Evolutionary conservation across 352 stramenopile genomes (phyloP).

Genomic region (Pythium brachiatum): DNA sequence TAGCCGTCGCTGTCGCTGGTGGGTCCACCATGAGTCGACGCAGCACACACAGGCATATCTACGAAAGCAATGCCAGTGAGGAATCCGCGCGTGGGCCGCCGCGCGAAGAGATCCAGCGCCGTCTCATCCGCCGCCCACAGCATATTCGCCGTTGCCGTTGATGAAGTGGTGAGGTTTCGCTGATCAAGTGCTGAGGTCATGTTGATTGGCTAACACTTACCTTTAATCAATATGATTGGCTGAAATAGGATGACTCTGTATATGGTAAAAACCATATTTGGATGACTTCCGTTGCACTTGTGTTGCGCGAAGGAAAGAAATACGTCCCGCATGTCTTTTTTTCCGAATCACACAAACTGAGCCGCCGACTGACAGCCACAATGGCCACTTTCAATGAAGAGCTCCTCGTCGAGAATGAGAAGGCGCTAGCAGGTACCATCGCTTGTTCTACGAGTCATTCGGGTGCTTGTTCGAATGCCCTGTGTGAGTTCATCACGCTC

Average conservation of each 20-base stretch:
- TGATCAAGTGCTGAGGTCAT: no score
- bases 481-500: not conserved
- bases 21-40: not conserved
- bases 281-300: constrained; percentile 7
- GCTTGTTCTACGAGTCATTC: not conserved
- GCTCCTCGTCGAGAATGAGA: constrained; percentile 64
- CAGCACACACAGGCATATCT: constrained; percentile 34
- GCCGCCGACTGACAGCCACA: not conserved
- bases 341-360: not conserved
- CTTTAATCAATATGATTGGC: not conserved
- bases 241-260: not conserved
- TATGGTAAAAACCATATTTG: not conserved
- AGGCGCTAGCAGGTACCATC: constrained; percentile 52
- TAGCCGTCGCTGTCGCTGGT: constrained; percentile 33
- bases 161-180: no score
- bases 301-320: constrained; percentile 15
- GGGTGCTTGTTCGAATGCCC: constrained; percentile 9
- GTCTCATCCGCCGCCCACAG: constrained; percentile 57
- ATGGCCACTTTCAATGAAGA: constrained; percentile 34
- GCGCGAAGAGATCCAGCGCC: constrained; percentile 71
- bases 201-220: no score
- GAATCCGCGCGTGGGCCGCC: constrained; percentile 49
- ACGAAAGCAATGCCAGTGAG: constrained; percentile 51
- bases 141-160: constrained; percentile 25
- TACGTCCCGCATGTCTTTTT: not conserved